Percentiles rank a stretch among this genome's conserved stretches.
These are phyloP conservation scores for Ananas comosus DNA, from an alignment of 176 grass and related monocot species.

Conservation along the genomic window DNA sequence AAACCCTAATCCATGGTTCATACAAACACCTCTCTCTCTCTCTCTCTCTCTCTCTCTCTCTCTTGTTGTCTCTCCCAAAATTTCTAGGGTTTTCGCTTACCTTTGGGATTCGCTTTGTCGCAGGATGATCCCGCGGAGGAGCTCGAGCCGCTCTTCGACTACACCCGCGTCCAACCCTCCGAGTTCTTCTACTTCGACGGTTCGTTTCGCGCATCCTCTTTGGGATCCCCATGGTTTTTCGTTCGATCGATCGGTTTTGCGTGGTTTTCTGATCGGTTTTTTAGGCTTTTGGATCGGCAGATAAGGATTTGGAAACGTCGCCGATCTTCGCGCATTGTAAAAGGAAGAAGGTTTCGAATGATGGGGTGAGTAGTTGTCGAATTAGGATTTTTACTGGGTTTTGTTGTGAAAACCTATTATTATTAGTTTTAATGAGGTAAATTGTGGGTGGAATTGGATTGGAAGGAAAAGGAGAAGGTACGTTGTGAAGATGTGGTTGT, in stretches of 20 bases:
- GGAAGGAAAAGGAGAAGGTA: constrained; percentile 13
- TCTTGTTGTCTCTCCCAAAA: background rate
- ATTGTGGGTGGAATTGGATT: constrained; percentile 15
- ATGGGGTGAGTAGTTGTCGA: constrained; percentile 23
- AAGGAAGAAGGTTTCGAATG: constrained; percentile 21
- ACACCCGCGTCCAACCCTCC: constrained; percentile 55
- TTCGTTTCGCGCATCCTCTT: constrained; percentile 9
- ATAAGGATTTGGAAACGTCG: constrained; percentile 52
- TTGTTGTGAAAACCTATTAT: background rate
- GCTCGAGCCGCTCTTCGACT: constrained; percentile 91
- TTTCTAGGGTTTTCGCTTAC: constrained; percentile 2
- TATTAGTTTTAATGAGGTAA: constrained; percentile 1
- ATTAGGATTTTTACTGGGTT: background rate
- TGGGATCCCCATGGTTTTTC: constrained; percentile 16
- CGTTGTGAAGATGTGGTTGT: constrained; percentile 8
- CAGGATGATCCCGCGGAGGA: constrained; percentile 38
- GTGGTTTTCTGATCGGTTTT: background rate
- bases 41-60: background rate
- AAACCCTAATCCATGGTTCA: background rate
- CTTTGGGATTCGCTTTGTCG: constrained; percentile 10
- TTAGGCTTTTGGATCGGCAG: constrained; percentile 23
- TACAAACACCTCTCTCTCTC: background rate
- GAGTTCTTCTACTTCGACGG: constrained; percentile 59
- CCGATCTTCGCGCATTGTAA: constrained; percentile 57
- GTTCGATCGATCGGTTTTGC: background rate